Evolutionary conservation across 1,139 yeast genomes (phyloP), one percentile per base, ranked within the genome.

Genomic region (Yamadazyma friedrichii): DNA sequence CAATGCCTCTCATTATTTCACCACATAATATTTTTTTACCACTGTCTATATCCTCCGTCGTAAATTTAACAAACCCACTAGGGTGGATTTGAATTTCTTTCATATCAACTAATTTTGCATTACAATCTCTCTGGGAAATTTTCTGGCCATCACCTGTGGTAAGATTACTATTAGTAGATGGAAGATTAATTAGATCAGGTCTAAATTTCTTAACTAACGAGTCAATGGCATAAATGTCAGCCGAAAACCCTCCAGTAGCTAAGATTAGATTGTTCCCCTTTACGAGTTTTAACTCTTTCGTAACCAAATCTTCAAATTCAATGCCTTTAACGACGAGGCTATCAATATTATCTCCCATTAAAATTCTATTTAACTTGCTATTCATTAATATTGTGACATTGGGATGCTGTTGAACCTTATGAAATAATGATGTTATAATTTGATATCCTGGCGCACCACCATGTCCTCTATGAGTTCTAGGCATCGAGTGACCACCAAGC

Each of bases 171-270:
- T 67, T 67, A 4, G 73, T 65, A 57, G 62, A 62, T 2, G 73
- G 67, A n/a, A 54, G 51, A 12, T 49, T 42, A 2, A 59, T 6
- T 34, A 67, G 52, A 43, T 67, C 73, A 3, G 71, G 71, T 31
- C 72, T 44, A 43, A 53, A 58, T 32, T 59, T 46, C n/a, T 47
- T 43, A n/a, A 67, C 43, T 15, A 66, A 52, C 2, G 61, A 54
- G 22, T 51, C 43, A 3, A 35, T 37, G 5, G 51, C 28, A 13
- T 41, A 20, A 8, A 56, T 50, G 49, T 66, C 71, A 2, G 70
- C 73, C 9, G 68, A 59, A 48, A 43, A 65, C 2, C 74, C 74
- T 10, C 74, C 74, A 4, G 73, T 67, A 8, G 73, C 71, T 34
- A 67, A 50, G 1, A 67, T 58, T 3, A 67, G 52, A 40, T 57